phyloP scores from a whole-genome alignment of 768 basidiomycete genomes.

The Mycena alexandri region DNA sequence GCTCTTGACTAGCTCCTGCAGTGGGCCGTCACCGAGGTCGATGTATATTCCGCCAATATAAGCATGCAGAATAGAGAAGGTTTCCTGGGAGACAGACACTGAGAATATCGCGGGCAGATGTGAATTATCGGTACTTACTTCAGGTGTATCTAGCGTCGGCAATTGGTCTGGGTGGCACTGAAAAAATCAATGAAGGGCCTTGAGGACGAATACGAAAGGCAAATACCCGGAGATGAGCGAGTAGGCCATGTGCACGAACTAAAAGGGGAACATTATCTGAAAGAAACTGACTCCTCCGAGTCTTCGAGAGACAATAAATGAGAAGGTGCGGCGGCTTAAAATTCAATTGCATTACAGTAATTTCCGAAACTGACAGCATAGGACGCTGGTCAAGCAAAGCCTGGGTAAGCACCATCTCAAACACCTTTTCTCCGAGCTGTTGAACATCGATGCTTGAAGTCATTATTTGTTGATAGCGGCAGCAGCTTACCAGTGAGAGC shows the following conservation, averaged over 20 bases:
- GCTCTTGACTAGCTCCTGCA: slow-evolving; percentile 62
- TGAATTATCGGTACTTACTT: slow-evolving; percentile 3
- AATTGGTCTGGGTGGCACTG: slow-evolving; percentile 13
- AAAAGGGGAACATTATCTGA: not conserved
- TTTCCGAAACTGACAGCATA: not conserved
- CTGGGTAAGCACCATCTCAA: not conserved
- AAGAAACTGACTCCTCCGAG: not conserved
- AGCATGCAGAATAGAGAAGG: slow-evolving; percentile 68
- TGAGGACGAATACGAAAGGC: not conserved
- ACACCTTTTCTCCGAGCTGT: slow-evolving; percentile 12
- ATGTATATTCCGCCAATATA: slow-evolving; percentile 76
- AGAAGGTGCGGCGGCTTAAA: not conserved
- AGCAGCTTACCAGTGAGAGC: slow-evolving; percentile 44
- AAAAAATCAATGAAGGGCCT: not conserved
- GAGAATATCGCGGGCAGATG: slow-evolving; percentile 9
- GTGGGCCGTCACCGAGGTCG: slow-evolving; percentile 63
- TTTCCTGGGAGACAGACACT: slow-evolving; percentile 57
- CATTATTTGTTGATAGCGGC: not conserved
- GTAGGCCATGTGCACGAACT: slow-evolving; percentile 10
- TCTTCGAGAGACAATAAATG: not conserved
- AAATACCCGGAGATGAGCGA: slow-evolving; percentile 6
- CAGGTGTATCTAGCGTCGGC: not conserved
- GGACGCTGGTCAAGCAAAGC: slow-evolving; percentile 9
- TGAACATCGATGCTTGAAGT: slow-evolving; percentile 15
- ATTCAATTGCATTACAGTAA: not conserved